A percentile compares a stretch with the other conserved stretches of the same genome.
Evolutionary conservation across 495 filamentous ascomycete species (phyloP).

Genomic region (Talaromyces thailandensis): DNA sequence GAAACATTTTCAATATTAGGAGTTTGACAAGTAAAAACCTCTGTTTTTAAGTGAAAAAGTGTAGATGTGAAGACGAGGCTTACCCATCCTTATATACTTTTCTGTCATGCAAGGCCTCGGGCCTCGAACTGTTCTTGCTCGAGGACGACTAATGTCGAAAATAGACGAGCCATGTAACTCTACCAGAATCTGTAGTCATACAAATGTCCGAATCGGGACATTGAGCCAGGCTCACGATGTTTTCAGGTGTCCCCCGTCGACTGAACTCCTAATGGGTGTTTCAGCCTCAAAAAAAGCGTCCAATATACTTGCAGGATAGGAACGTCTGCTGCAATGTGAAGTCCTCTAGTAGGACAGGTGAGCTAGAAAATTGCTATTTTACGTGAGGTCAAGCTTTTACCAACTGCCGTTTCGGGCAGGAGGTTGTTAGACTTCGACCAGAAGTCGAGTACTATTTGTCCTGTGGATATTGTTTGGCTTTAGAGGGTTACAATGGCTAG

Average conservation of each 20-base stretch:
- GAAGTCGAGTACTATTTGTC: neutral
- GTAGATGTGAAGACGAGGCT: neutral
- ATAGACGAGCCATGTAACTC: neutral
- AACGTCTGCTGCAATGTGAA: neutral
- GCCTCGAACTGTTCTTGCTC: neutral
- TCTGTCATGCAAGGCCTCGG: neutral
- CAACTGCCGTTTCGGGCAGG: neutral
- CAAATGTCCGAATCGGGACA: neutral
- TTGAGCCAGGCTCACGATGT: neutral
- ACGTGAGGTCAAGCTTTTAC: neutral
- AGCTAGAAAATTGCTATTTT: neutral
- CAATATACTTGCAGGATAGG: neutral
- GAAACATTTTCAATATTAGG: neutral
- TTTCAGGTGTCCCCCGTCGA: neutral
- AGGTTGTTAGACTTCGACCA: neutral
- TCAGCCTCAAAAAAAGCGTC: neutral
- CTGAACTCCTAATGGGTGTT: neutral
- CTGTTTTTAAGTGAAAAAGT: neutral
- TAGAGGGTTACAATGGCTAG: neutral
- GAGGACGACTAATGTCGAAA: too few relatives aligned
- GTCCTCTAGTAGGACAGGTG: neutral
- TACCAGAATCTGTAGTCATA: neutral
- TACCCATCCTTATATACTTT: neutral
- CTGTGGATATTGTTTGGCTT: neutral
- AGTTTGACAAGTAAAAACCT: neutral